Percentiles rank a stretch among this genome's conserved stretches.
Evolutionary conservation across 1,139 yeast genomes (phyloP).

Genomic region (Geotrichum candidum): DNA sequence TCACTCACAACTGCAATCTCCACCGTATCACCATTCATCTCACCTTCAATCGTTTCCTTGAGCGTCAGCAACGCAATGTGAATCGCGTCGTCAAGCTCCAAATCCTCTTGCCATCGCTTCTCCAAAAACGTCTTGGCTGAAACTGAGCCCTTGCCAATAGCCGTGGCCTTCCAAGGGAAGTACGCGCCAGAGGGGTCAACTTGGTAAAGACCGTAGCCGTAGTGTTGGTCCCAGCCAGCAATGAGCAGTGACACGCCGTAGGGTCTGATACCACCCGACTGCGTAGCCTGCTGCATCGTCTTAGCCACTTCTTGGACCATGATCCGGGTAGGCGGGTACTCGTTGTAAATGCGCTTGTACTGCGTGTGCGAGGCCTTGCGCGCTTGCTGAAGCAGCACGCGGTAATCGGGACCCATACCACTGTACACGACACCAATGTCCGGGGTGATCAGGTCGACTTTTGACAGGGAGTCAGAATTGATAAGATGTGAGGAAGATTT

Average conservation of each 20-base stretch:
- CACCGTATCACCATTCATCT: slow-evolving; percentile 92
- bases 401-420: slow-evolving; percentile 98
- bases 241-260: slow-evolving; percentile 91
- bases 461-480: slow-evolving; percentile 67
- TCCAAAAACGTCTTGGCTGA: slow-evolving; percentile 96
- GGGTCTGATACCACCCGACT: slow-evolving; percentile 97
- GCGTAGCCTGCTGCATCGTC: slow-evolving; percentile 97
- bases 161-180: slow-evolving; percentile 99
- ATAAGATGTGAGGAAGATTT: slow-evolving; percentile 76
- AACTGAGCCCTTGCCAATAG: slow-evolving; percentile 91
- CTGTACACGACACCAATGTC: slow-evolving; percentile 95
- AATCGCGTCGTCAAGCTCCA: slow-evolving; percentile 96
- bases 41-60: slow-evolving; percentile 97
- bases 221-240: slow-evolving; percentile 88
- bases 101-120: slow-evolving; percentile 95
- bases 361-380: slow-evolving; percentile 89
- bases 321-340: slow-evolving; percentile 93
- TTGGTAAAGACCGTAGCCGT: slow-evolving; percentile 80
- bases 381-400: slow-evolving; percentile 89
- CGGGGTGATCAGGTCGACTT: slow-evolving; percentile 83
- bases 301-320: slow-evolving; percentile 92
- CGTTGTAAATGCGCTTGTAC: slow-evolving; percentile 89
- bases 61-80: slow-evolving; percentile 91
- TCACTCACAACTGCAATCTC: slow-evolving; percentile 87
- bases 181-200: slow-evolving; percentile 98